Conservation (phyloP, 306 rosid genomes). For the Heteromeles arbutifolia region DNA sequence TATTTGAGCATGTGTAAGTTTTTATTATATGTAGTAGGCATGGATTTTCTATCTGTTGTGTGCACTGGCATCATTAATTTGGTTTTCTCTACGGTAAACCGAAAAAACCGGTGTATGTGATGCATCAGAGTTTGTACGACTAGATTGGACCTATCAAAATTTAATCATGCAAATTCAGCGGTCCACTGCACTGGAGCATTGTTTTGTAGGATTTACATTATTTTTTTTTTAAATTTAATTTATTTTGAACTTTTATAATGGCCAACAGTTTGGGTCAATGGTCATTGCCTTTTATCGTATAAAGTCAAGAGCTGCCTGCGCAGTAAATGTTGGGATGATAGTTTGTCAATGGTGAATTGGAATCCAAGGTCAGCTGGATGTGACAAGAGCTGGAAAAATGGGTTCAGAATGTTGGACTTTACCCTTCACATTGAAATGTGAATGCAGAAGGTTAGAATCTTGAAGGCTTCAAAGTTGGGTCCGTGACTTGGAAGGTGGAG, state of each 20-base stretch:
- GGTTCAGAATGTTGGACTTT: constrained; percentile 14
- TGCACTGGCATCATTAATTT: not conserved
- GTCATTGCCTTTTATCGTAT: not conserved
- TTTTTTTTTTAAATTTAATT: not conserved
- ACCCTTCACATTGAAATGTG: not conserved
- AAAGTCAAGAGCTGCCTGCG: constrained; percentile 29
- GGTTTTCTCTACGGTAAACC: not conserved
- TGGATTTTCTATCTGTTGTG: constrained; percentile 14
- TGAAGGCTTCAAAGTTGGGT: not conserved
- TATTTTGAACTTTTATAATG: not conserved
- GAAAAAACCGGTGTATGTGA: not conserved
- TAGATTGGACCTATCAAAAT: not conserved
- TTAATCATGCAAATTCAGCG: too few species aligned
- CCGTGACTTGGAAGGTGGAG: constrained; percentile 10
- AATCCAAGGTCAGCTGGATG: constrained; percentile 46
- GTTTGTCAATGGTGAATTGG: constrained; percentile 37
- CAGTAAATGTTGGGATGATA: constrained; percentile 5
- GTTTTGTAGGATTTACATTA: not conserved
- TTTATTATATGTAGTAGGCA: not conserved
- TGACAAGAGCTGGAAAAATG: constrained; percentile 33
- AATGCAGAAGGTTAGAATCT: constrained; percentile 3
- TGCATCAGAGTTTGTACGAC: not conserved
- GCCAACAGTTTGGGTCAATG: not conserved
- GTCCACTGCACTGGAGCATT: not conserved
- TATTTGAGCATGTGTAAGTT: constrained; percentile 28